Evolutionary conservation across 768 basidiomycete species (phyloP), one percentile per base, ranked within the genome.

Genomic region (Lentinula sp.): DNA sequence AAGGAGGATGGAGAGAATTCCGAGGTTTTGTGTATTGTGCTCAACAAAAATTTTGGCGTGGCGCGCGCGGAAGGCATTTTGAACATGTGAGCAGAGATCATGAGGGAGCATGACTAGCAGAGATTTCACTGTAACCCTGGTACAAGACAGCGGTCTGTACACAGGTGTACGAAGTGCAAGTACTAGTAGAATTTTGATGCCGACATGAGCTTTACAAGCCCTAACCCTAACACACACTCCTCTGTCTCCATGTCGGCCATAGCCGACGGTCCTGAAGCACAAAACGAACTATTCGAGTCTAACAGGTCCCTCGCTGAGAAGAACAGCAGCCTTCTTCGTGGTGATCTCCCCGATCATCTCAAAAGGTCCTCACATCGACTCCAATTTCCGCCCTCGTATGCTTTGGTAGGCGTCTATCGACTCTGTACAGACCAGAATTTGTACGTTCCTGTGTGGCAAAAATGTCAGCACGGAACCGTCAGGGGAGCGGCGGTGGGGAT

Each of bases 31-130:
- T 39, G 84, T 90, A 49, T 83, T 89, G 74, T 97, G 95, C 36
- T 85, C 80, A 61, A 98, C 84, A 10, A 87, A 82, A 61, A 98
- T 79, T 63, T 79, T 80, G 42, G 82, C 81, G 75, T 95, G 91
- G 16, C 94, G 86, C 0, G 93, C 91, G 18, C 91, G 87, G 69
- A 95, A 95, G 13, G 94, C 93, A 68, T 97, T 97, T 76, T 94
- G 90, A 41, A 97, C 69, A 68, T 88, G 88, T n/a, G 94, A 82
- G 69, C 93, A 95, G 66, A 98, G 87, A 73, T 93, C 85, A 73
- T 90, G 85, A 0, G 95, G 90, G 48, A 90, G 83, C 55, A 56
- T 56, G 32, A 32, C 28, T 51, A 33, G 39, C 39, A 41, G 39
- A 41, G 39, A 10, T 13, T 41, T 41, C 28, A 28, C 28, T 28